A percentile compares a stretch with the other conserved stretches of the same genome.
phyloP scores from a whole-genome alignment of 495 filamentous ascomycete species.

The Penicillium verhagenii region DNA sequence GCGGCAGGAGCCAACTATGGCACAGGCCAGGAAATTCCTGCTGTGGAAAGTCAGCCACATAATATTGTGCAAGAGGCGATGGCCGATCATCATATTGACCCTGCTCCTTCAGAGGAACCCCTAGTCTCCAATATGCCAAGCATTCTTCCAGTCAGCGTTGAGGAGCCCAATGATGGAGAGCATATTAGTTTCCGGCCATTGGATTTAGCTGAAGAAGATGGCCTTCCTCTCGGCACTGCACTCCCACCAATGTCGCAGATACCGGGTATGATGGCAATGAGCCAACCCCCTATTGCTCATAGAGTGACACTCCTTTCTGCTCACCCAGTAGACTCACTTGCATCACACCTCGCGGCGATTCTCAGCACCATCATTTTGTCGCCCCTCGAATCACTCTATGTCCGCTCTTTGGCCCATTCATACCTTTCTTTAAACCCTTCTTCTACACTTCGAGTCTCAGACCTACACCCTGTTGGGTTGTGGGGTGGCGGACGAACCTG shows the following conservation, averaged over 20 bases:
- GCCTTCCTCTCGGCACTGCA: not conserved
- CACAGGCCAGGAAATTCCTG: constrained; percentile 12
- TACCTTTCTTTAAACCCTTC: constrained; percentile 36
- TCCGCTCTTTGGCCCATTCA: constrained; percentile 44
- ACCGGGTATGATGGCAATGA: not conserved
- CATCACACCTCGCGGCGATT: constrained; percentile 43
- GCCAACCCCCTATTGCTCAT: constrained; percentile 21
- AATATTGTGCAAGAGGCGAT: not conserved
- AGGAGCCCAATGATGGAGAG: constrained; percentile 32
- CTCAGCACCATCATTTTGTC: constrained; percentile 43
- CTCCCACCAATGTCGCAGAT: not conserved
- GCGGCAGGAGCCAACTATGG: constrained; percentile 18
- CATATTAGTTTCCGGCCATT: constrained; percentile 9
- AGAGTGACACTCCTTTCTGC: constrained; percentile 53
- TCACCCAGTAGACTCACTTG: constrained; percentile 44
- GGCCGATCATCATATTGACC: constrained; percentile 1
- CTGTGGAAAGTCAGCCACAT: constrained; percentile 10
- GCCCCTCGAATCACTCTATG: constrained; percentile 48
- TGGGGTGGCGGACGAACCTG: constrained; percentile 46
- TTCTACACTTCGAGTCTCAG: constrained; percentile 18
- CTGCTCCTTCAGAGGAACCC: constrained; percentile 10
- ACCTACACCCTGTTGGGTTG: constrained; percentile 32
- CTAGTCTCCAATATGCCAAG: constrained; percentile 15
- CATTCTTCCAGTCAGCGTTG: constrained; percentile 36
- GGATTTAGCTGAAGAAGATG: constrained; percentile 4